These are phyloP conservation scores for Cystobasidium ongulense DNA, from an alignment of 768 basidiomycete genomes.

Conservation along the genomic window DNA sequence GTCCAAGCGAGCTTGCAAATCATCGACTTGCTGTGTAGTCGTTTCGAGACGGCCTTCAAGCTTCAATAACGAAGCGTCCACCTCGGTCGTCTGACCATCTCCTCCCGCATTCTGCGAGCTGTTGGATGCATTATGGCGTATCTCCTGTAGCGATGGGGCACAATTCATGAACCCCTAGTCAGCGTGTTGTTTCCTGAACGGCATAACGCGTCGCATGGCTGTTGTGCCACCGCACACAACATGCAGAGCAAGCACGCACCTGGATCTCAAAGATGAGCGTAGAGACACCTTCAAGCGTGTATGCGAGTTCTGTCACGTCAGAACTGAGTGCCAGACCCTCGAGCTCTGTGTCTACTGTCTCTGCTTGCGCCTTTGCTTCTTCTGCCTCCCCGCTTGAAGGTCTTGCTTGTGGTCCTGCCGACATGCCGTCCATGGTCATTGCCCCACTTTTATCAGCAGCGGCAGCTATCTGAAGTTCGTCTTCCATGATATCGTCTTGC, in stretches of 20 bases:
- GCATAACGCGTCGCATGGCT: background rate
- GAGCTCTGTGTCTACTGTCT: slow-evolving; percentile 13
- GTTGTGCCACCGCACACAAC: background rate
- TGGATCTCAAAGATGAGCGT: slow-evolving; percentile 40
- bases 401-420: background rate
- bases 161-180: background rate
- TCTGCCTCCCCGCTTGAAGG: background rate
- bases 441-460: background rate
- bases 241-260: slow-evolving; percentile 6
- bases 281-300: slow-evolving; percentile 33
- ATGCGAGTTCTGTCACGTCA: slow-evolving; percentile 35
- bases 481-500: background rate
- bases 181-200: background rate
- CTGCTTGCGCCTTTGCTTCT: background rate
- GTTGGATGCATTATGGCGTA: slow-evolving; percentile 34
- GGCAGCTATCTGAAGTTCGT: background rate
- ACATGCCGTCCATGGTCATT: background rate
- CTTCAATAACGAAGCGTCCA: slow-evolving; percentile 35
- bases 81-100: background rate
- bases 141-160: slow-evolving; percentile 33
- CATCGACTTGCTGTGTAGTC: slow-evolving; percentile 27
- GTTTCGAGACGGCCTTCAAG: slow-evolving; percentile 38
- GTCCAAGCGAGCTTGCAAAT: slow-evolving; percentile 27
- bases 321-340: slow-evolving; percentile 32
- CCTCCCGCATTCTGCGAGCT: background rate